Evolutionary conservation across 129 eudicot species (phyloP).

Genomic region (Artemisia argyi): DNA sequence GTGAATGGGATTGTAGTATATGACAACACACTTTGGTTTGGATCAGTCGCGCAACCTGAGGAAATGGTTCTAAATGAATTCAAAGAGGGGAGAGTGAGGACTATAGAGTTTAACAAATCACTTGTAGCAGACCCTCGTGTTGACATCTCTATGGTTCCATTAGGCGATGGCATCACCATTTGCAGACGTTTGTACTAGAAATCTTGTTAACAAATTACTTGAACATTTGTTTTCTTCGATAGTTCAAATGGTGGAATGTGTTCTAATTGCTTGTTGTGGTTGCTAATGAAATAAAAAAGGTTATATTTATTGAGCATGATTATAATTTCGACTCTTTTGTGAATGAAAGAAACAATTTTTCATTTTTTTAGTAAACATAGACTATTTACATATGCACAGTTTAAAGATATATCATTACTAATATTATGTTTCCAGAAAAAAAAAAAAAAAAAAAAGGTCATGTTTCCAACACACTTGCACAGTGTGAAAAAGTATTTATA

Average conservation of each 20-base stretch:
- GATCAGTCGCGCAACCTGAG: constrained; percentile 44
- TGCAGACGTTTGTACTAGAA: constrained; percentile 48
- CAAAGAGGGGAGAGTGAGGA: constrained; percentile 1
- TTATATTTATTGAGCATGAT: no score
- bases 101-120: constrained; percentile 25
- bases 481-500: no score
- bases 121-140: constrained; percentile 48
- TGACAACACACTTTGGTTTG: constrained; percentile 67
- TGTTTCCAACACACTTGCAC: no score
- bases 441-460: no score
- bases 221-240: neutral
- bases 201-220: no score
- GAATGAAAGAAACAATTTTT: no score
- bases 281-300: neutral
- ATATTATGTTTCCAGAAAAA: no score
- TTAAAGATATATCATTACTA: no score
- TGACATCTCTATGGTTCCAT: constrained; percentile 31
- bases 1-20: constrained; percentile 55
- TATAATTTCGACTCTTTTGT: no score
- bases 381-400: no score
- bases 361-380: no score
- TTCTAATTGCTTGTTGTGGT: no score
- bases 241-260: neutral
- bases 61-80: constrained; percentile 15
- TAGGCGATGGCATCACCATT: constrained; percentile 58